Conservation (phyloP, 495 filamentous ascomycete genomes). For the Hyaloscypha bicolor region DNA sequence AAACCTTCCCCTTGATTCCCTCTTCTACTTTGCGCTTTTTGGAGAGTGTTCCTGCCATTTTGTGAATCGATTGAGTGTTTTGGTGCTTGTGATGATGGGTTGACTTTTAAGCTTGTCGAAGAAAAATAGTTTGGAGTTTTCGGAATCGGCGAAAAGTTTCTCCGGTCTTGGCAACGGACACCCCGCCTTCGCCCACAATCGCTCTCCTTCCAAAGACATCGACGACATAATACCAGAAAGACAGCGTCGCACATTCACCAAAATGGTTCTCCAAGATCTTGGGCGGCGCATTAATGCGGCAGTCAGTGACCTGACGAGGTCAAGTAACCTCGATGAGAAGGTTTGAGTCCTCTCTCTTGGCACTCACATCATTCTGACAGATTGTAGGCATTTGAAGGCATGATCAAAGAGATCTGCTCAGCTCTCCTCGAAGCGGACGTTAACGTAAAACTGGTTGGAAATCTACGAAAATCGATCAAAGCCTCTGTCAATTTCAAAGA, state of each 20-base stretch:
- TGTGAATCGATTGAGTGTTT: slow-evolving; percentile 15
- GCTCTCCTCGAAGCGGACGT: slow-evolving; percentile 95
- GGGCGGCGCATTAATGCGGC: slow-evolving; percentile 98
- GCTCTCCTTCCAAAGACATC: not conserved
- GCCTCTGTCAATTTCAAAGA: slow-evolving; percentile 90
- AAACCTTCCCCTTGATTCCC: slow-evolving; percentile 54
- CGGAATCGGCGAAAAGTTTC: slow-evolving; percentile 7
- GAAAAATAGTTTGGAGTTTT: slow-evolving; percentile 24
- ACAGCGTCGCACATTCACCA: slow-evolving; percentile 26
- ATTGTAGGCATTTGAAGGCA: slow-evolving; percentile 86
- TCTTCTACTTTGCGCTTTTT: slow-evolving; percentile 66
- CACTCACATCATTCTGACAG: slow-evolving; percentile 13
- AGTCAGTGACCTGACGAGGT: slow-evolving; percentile 89
- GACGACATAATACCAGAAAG: not conserved
- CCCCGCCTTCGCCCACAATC: slow-evolving; percentile 17
- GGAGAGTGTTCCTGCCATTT: slow-evolving; percentile 41
- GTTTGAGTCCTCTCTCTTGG: slow-evolving; percentile 43
- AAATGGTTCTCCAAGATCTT: slow-evolving; percentile 98
- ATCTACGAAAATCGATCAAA: slow-evolving; percentile 92
- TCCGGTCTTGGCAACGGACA: slow-evolving; percentile 9
- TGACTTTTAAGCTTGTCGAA: slow-evolving; percentile 2
- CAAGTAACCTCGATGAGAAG: slow-evolving; percentile 95
- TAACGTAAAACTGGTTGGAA: slow-evolving; percentile 91
- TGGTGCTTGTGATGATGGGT: not conserved
- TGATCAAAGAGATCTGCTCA: slow-evolving; percentile 96